These are phyloP conservation scores for Russula virescens DNA, from an alignment of 768 basidiomycete species.

Conservation along the genomic window DNA sequence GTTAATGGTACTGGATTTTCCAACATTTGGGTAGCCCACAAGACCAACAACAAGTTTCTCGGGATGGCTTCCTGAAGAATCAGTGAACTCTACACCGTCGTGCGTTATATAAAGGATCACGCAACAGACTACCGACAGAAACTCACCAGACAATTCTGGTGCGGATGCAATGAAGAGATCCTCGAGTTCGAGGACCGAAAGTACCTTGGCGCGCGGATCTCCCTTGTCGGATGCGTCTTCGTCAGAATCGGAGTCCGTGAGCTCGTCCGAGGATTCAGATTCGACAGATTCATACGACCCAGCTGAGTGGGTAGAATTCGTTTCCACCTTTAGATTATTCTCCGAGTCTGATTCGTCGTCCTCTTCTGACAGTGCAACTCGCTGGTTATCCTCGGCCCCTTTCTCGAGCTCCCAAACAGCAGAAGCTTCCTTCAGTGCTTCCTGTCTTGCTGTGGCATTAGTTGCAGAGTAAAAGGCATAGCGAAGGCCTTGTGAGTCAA, in stretches of 20 bases:
- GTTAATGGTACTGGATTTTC: conserved; percentile 97
- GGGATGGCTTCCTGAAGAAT: conserved; percentile 50
- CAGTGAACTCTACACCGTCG: conserved; percentile 48
- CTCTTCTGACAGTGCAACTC: conserved; percentile 23
- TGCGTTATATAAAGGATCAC: conserved; percentile 7
- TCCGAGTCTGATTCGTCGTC: conserved; percentile 27
- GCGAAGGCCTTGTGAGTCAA: conserved; percentile 63
- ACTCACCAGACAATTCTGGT: conserved; percentile 59
- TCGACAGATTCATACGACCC: conserved; percentile 23
- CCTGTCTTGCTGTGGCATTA: conserved; percentile 79
- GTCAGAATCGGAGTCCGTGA: conserved; percentile 43
- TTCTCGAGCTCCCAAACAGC: conserved; percentile 11
- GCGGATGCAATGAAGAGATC: conserved; percentile 67
- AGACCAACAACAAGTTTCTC: conserved; percentile 76
- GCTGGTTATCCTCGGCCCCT: conserved; percentile 9
- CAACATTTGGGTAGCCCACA: conserved; percentile 98
- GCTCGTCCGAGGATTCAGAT: conserved; percentile 31
- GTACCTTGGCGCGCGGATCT: conserved; percentile 67
- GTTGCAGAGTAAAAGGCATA: conserved; percentile 95
- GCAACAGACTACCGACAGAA: not conserved
- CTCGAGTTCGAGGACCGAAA: conserved; percentile 86
- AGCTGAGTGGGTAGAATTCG: conserved; percentile 28
- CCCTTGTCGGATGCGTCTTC: conserved; percentile 46
- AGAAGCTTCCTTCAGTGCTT: conserved; percentile 52
- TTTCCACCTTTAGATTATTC: conserved; percentile 30